These are phyloP conservation scores for Psilocybe mexicana DNA, from an alignment of 1,284 basidiomycete species.

Conservation along the genomic window DNA sequence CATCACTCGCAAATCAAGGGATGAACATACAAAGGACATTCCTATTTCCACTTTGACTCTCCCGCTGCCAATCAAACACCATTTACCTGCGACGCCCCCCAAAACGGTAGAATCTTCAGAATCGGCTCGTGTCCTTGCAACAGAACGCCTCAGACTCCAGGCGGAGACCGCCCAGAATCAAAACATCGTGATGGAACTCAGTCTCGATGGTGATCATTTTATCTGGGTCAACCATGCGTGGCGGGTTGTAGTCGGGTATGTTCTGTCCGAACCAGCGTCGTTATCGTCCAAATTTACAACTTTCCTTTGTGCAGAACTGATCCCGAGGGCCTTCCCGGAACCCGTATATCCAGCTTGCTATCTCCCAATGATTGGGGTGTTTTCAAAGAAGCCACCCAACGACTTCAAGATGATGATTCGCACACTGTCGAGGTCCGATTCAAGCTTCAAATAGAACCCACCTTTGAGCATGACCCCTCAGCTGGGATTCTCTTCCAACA, in stretches of 20 bases:
- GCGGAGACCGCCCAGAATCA: slow-evolving; percentile 93
- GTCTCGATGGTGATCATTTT: slow-evolving; percentile 89
- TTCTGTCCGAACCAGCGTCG: slow-evolving; percentile 10
- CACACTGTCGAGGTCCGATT: slow-evolving; percentile 94
- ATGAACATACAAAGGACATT: slow-evolving; percentile 55
- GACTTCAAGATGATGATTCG: slow-evolving; percentile 88
- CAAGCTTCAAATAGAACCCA: slow-evolving; percentile 74
- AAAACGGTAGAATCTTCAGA: slow-evolving; percentile 59
- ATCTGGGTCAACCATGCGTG: slow-evolving; percentile 96
- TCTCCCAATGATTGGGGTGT: slow-evolving; percentile 84
- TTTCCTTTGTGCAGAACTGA: slow-evolving; percentile 63
- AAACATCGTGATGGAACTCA: slow-evolving; percentile 95
- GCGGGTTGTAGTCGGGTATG: slow-evolving; percentile 91
- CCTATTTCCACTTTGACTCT: slow-evolving; percentile 33
- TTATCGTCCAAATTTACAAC: slow-evolving; percentile 8
- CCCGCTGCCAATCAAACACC: slow-evolving; percentile 34
- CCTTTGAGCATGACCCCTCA: slow-evolving; percentile 53
- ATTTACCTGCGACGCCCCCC: slow-evolving; percentile 38
- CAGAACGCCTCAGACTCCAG: slow-evolving; percentile 81
- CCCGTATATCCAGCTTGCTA: slow-evolving; percentile 81
- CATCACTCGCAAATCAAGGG: slow-evolving; percentile 55
- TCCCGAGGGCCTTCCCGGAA: slow-evolving; percentile 79
- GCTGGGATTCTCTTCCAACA: slow-evolving; percentile 70
- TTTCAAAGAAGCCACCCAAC: slow-evolving; percentile 86
- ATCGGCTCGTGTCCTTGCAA: slow-evolving; percentile 76